These are phyloP conservation scores for Moniliophthora roreri DNA, from an alignment of 1,284 basidiomycete genomes.

Conservation along the genomic window DNA sequence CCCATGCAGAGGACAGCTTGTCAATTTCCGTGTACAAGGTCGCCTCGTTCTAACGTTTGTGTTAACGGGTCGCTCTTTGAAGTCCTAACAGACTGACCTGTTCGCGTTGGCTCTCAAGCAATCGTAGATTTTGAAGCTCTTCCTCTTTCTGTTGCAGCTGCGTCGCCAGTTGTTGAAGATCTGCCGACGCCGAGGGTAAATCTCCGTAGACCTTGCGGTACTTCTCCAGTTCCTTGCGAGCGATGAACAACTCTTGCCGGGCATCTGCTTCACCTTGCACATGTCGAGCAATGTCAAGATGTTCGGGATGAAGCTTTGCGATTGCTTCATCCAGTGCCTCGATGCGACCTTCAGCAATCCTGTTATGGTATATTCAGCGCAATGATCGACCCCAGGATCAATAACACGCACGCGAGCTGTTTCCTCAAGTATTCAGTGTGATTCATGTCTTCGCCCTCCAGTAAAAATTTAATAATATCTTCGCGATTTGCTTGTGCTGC, in stretches of 20 bases:
- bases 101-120: slow-evolving; percentile 53
- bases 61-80: not conserved
- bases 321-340: slow-evolving; percentile 54
- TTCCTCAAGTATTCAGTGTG: slow-evolving; percentile 66
- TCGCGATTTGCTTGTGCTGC: slow-evolving; percentile 75
- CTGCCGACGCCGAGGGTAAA: slow-evolving; percentile 44
- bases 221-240: slow-evolving; percentile 49
- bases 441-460: slow-evolving; percentile 53
- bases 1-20: slow-evolving; percentile 85
- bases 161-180: slow-evolving; percentile 49
- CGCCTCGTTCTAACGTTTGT: slow-evolving; percentile 57
- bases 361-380: slow-evolving; percentile 27
- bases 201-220: slow-evolving; percentile 69
- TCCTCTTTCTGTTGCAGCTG: slow-evolving; percentile 65
- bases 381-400: slow-evolving; percentile 5
- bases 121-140: slow-evolving; percentile 56
- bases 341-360: slow-evolving; percentile 51
- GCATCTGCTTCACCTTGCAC: slow-evolving; percentile 53
- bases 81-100: slow-evolving; percentile 36
- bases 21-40: slow-evolving; percentile 87
- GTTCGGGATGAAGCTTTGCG: slow-evolving; percentile 39
- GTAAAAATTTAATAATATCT: slow-evolving; percentile 72
- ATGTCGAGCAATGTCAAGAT: slow-evolving; percentile 49
- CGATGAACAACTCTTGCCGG: slow-evolving; percentile 48
- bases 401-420: slow-evolving; percentile 53